Evolutionary conservation across 768 basidiomycete species (phyloP), one percentile per base, ranked within the genome.

Genomic region (Hemileccinum rubropunctum): DNA sequence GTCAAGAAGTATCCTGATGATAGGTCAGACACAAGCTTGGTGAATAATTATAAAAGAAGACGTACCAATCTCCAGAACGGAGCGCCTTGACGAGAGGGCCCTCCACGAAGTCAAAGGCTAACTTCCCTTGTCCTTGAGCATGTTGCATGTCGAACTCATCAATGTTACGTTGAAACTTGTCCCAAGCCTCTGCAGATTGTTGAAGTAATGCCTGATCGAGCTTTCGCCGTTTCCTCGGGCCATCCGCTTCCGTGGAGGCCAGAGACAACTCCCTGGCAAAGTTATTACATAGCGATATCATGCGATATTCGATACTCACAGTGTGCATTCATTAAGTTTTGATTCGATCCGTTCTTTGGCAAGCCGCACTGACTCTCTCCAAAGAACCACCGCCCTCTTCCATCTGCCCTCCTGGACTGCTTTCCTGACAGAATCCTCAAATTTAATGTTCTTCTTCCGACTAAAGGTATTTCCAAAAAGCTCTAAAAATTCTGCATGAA

Each of bases 91-190:
- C 83, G n/a, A 99, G 73, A 12, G 97, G 95, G 0, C 95, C 97
- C 63, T 99, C 97, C 2, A 98, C 85, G 59, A 98, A 98, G 9
- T 84, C 84, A 62, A 98, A 98, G 0, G 94, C 89, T 61, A 97
- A 88, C 64, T 90, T 94, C 23, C 90, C 85, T 59, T 88, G 86
- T 42, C 86, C 87, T 49, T 83, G 82, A n/a, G 93, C 84, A 65
- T 95, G 87, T 59, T 95, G 91, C 1, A 86, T 74, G 56, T 95
- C 90, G 56, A 99, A 99, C 27, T 85, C 82, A 28, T 80, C 75
- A 6, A 95, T 80, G 18, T 84, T 82, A 27, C 57, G 71, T 49
- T 83, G 76, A 56, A 97, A 91, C 0, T 70, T 65, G 15, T 71
- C 69, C 95, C 95, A 98, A 23, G 71, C 71, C 2, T 66, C 70